Evolutionary conservation across 768 basidiomycete species (phyloP).

Genomic region (Trametes coccinea): DNA sequence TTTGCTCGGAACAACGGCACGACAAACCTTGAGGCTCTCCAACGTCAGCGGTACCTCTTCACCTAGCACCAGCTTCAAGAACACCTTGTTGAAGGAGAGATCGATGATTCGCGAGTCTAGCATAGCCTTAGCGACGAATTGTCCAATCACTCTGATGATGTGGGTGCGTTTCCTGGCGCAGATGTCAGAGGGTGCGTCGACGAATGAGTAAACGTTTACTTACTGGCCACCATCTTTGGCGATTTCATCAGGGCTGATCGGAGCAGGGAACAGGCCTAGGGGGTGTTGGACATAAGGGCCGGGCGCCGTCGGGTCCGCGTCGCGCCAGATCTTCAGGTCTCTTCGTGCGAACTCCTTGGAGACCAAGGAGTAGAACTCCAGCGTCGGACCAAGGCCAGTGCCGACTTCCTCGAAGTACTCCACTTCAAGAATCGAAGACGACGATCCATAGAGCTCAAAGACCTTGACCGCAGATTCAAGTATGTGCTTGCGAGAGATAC

Average conservation of each 20-base stretch:
- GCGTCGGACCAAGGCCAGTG: slow-evolving; percentile 93
- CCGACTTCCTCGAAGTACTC: slow-evolving; percentile 99
- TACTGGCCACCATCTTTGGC: slow-evolving; percentile 75
- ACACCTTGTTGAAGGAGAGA: slow-evolving; percentile 91
- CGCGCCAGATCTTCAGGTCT: slow-evolving; percentile 89
- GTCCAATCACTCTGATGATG: slow-evolving; percentile 87
- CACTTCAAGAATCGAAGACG: slow-evolving; percentile 91
- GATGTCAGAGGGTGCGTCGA: background rate
- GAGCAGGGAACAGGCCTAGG: slow-evolving; percentile 84
- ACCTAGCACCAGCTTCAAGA: slow-evolving; percentile 86
- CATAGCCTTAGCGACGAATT: slow-evolving; percentile 96
- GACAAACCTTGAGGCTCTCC: slow-evolving; percentile 70
- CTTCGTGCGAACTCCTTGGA: slow-evolving; percentile 92
- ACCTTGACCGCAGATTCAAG: slow-evolving; percentile 96
- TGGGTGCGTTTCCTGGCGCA: slow-evolving; percentile 75
- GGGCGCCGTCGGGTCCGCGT: slow-evolving; percentile 63
- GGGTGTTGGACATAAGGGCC: slow-evolving; percentile 83
- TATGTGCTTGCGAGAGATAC: slow-evolving; percentile 92
- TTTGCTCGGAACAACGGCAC: no score
- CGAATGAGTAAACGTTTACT: slow-evolving; percentile 31
- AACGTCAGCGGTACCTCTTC: slow-evolving; percentile 84
- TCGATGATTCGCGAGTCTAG: slow-evolving; percentile 98
- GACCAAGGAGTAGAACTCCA: slow-evolving; percentile 98
- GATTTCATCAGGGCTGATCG: slow-evolving; percentile 68
- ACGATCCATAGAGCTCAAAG: slow-evolving; percentile 94